Base-by-base conservation (phyloP, 2,329 filamentous ascomycete genomes). In the Aspergillus sp. region DNA sequence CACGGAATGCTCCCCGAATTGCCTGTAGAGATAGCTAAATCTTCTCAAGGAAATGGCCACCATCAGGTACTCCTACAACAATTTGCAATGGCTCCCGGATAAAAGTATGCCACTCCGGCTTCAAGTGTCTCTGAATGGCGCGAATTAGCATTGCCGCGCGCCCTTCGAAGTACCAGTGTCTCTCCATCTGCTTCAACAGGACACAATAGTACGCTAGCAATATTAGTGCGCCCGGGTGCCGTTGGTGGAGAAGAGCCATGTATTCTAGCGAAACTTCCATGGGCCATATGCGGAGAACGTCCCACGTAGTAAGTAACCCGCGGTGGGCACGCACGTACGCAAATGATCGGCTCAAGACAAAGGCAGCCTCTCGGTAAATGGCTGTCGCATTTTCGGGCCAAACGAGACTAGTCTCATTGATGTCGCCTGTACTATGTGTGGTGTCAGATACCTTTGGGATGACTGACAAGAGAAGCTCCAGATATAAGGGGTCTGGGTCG, bases 221-320 rank as follows among this genome's bases (percentile, higher is more conserved):
- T 4, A 59, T 17, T 15, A 59, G 30, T 1, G 57, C 57, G 1
- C 50, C 50, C 1, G 57, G 57, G 19, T 41, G 43, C 6, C 36
- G 32, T 9, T 55, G 57, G 2, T 59, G 25, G 13, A 59, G 43
- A 5, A 59, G 51, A 12, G 38, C 17, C 51, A 59, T 48, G 32
- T 59, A 59, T 17, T 38, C 57, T 19, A 32, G 41, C 13, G 51
- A 28, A 19, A 59, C 43, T 7, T 41, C 15, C 57, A 59, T 55
- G 39, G 57, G 57, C 57, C 57, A 59, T 19, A 41, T 41, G n/a
- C 36, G 28, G 23, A 59, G 57, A 7, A 49, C 32, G 23, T 59
- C 57, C 57, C 57, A 59, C 10, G 36, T 41, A 12, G 57, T 55
- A 8, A 9, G 17, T 3, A 21, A 12, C 6, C 28, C 21, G 15